Percentiles rank a stretch among this genome's conserved stretches.
These are phyloP conservation scores for Moesziomyces sp. DNA, from an alignment of 1,284 basidiomycete species.

Conservation along the genomic window DNA sequence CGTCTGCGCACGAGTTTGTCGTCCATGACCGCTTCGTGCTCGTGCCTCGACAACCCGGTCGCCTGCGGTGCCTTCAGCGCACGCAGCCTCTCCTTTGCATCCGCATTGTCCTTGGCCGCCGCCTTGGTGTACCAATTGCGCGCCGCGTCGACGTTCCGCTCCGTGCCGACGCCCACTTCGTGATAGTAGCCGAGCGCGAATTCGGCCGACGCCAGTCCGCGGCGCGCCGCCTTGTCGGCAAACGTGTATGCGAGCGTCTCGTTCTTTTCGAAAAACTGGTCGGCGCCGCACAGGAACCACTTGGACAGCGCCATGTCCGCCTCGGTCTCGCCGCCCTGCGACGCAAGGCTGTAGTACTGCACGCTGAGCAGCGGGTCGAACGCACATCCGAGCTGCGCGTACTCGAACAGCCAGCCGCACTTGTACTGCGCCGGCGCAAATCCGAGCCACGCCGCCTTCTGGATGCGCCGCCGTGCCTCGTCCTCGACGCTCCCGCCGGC, in stretches of 20 bases:
- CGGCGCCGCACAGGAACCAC: conserved; percentile 91
- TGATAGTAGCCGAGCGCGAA: conserved; percentile 95
- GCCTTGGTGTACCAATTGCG: conserved; percentile 77
- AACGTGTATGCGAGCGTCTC: conserved; percentile 87
- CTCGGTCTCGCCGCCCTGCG: conserved; percentile 76
- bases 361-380: conserved; percentile 91
- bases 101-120: conserved; percentile 80
- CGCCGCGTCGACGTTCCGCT: conserved; percentile 75
- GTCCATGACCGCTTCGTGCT: conserved; percentile 84
- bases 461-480: conserved; percentile 70
- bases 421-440: conserved; percentile 93
- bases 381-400: conserved; percentile 83
- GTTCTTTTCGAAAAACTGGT: conserved; percentile 85
- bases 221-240: conserved; percentile 87
- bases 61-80: conserved; percentile 73
- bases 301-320: conserved; percentile 95
- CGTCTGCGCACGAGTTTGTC: conserved; percentile 82
- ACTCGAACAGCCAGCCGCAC: conserved; percentile 85
- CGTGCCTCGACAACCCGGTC: conserved; percentile 75
- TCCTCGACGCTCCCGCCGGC: conserved; percentile 55
- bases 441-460: conserved; percentile 84
- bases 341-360: conserved; percentile 87
- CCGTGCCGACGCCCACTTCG: conserved; percentile 73
- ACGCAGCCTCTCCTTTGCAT: conserved; percentile 79
- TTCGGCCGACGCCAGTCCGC: conserved; percentile 82